Base-by-base conservation (phyloP, 2,329 filamentous ascomycete genomes). In the Rachicladosporium sp. region DNA sequence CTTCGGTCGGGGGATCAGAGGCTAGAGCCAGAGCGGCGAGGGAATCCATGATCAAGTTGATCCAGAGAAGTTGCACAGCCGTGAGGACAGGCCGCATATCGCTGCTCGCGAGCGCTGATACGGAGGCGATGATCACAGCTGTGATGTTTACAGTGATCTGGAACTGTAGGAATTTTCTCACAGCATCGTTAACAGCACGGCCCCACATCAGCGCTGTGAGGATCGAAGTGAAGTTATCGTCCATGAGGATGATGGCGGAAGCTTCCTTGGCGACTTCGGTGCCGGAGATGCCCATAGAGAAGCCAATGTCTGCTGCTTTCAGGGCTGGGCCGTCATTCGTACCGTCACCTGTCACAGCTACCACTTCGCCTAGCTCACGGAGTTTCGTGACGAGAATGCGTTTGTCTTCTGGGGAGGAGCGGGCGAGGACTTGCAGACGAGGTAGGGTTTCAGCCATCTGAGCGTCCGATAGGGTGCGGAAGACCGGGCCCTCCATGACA, bases 21-120 rank as follows among this genome's bases (percentile, higher is more conserved):
- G 87, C 87, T 37, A 94, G 73, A 6, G 87, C 87, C 31, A 94
- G 70, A n/a, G 87, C 87, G 19, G 87, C 88, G 43, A 95, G 85
- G 0, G 88, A 94, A 54, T 95, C 87, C 88, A 94, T 95, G 64
- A 95, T 95, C 52, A 95, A 69, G 55, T 94, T 95, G 53, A 95
- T 86, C 88, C 88, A 95, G 29, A 95, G 77, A 50, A 95, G 74
- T 62, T 95, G 88, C 19, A 94, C 87, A 7, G 87, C 87, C 2
- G 77, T 91, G 39, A 95, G 67, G 23, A 94, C 87, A 36, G 85
- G 85, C 36, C 68, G 59, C 57, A 88, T 80, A 2, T 76, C 64
- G 0, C 58, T 56, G 58, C 73, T 87, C 15, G 80, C 76, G 8
- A 93, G 82, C 27, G 87, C 82, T 8, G 86, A 87, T 43, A 94